These are phyloP conservation scores for Striga hermonthica DNA, from an alignment of 305 asterid genomes.

Conservation along the genomic window DNA sequence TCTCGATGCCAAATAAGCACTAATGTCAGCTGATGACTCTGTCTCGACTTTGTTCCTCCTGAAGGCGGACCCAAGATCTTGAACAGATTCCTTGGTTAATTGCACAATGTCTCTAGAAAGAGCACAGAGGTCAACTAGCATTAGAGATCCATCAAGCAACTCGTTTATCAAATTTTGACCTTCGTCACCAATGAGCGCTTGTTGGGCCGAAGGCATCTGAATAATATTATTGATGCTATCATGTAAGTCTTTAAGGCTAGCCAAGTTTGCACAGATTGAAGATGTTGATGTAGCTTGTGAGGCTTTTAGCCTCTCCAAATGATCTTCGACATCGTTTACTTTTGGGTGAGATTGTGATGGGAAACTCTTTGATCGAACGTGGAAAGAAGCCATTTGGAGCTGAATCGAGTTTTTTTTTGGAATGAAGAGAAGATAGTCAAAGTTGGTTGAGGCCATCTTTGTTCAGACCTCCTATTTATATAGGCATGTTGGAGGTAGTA, in stretches of 20 bases:
- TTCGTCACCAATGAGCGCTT: background rate
- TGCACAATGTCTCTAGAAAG: constrained; percentile 30
- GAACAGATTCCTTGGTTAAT: constrained; percentile 34
- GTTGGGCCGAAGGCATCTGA: constrained; percentile 30
- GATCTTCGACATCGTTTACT: constrained; percentile 20
- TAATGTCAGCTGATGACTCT: constrained; percentile 18
- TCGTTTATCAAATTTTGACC: constrained; percentile 23
- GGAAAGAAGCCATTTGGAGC: constrained; percentile 37
- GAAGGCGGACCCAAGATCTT: constrained; percentile 41
- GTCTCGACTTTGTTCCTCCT: too few species aligned
- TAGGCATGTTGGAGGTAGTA: too few species aligned
- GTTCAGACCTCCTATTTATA: too few species aligned
- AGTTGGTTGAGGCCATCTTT: too few species aligned
- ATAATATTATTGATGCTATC: constrained; percentile 28
- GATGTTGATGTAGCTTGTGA: constrained; percentile 23
- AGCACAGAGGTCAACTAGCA: constrained; percentile 32
- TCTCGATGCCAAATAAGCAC: constrained; percentile 34
- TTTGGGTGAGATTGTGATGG: constrained; percentile 36
- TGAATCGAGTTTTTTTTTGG: too few species aligned
- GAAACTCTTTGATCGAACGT: constrained; percentile 37
- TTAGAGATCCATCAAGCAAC: constrained; percentile 36
- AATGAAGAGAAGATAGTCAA: too few species aligned
- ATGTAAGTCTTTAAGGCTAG: constrained; percentile 31
- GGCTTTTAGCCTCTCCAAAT: constrained; percentile 25
- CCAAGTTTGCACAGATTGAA: constrained; percentile 26